Percentiles rank a stretch among this genome's conserved stretches.
These are phyloP conservation scores for Meredithiella fracta DNA, from an alignment of 2,329 filamentous ascomycete genomes.

Conservation along the genomic window DNA sequence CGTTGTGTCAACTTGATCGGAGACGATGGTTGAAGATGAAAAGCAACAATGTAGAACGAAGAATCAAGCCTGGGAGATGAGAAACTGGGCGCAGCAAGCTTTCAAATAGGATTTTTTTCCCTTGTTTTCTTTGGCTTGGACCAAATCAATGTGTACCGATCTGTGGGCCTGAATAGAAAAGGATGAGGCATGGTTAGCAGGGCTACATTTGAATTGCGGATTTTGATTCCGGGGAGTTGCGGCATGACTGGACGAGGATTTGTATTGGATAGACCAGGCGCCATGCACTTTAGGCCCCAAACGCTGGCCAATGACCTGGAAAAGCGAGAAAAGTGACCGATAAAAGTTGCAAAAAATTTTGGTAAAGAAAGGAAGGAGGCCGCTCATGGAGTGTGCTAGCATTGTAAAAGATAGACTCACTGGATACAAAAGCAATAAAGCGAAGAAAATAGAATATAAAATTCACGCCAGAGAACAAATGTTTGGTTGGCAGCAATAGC, in stretches of 20 bases:
- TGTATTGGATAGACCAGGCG: background rate
- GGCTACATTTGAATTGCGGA: background rate
- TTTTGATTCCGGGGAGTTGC: background rate
- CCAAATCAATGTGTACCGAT: background rate
- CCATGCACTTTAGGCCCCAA: background rate
- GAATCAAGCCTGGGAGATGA: slow-evolving; percentile 2
- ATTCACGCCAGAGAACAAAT: no score
- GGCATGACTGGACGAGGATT: background rate
- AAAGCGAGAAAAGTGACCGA: background rate
- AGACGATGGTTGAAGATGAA: background rate
- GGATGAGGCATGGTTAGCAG: slow-evolving; percentile 5
- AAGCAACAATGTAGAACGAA: background rate
- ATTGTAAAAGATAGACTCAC: no score
- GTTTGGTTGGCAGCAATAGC: no score
- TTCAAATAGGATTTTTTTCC: background rate
- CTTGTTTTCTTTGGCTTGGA: background rate
- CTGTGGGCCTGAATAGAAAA: background rate
- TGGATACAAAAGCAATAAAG: no score
- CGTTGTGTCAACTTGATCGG: no score
- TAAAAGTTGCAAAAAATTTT: background rate
- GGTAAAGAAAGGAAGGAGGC: background rate
- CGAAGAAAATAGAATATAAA: no score
- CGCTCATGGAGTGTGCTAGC: no score
- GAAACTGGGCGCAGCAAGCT: background rate
- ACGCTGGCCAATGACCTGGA: background rate